Base-by-base conservation (phyloP, 2,329 filamentous ascomycete genomes). In the Reticulascus tulasneorum region DNA sequence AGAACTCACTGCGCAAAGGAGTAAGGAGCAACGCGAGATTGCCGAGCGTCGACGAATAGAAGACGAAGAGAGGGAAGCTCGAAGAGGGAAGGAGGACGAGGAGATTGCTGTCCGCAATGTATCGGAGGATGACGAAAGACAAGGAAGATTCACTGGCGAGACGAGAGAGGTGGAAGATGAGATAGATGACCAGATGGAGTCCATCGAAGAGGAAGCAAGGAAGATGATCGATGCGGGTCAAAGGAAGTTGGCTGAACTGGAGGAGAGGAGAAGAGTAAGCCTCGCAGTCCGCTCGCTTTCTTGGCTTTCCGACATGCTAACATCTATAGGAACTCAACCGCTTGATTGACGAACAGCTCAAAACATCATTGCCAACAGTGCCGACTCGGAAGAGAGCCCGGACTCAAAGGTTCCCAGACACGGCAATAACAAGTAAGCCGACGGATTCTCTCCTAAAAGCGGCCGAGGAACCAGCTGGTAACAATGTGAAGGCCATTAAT, bases 301-400 rank as follows among this genome's bases (percentile, higher is more conserved):
- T 4, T 6, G 20, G 9, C 13, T 15, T 32, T 13, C 27, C 35
- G 10, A 37, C 25, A 8, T 12, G 33, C 42, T 44, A 18, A 38
- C 29, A 4, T 11, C 7, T 6, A 12, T 12, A 67, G 63, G 63
- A 69, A 45, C 53, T 69, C 38, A 67, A 67, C 34, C 62, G 55
- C 15, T 50, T 58, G 25, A 63, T 69, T 24, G 65, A 68, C 22
- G 64, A 67, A 37, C 54, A 64, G 39, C 47, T 69, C 21, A 53
- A 55, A 34, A 33, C 45, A 15, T 52, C 61, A 4, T 33, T 64
- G 24, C 58, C 59, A 2, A 31, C 51, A 3, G 31, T 50, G 2
- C 54, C 55, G 10, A 49, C 47, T 7, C 43, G 43, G 13, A 44
- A 37, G 26, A 33, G 43, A 7, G 40, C 43, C 15, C 16, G 33